Conservation (phyloP, 331 rosid genomes). For the Saraca asoca region DNA sequence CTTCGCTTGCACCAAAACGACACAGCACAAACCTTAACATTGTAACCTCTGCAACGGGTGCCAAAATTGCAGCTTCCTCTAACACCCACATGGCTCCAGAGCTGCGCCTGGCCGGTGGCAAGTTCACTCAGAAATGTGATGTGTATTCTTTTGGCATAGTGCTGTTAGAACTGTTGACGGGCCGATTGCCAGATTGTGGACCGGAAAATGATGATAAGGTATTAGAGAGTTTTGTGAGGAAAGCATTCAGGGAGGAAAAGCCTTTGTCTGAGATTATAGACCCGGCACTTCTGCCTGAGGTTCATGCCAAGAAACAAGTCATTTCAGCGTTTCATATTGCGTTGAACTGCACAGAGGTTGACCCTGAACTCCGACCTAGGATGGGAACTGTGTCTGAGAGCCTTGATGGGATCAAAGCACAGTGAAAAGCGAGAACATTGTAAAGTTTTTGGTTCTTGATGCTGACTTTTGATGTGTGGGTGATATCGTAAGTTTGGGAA, state of each 20-base stretch:
- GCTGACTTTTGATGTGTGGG: slow-evolving; percentile 2
- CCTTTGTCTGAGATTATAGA: slow-evolving; percentile 79
- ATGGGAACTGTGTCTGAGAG: slow-evolving; percentile 73
- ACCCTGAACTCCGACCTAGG: slow-evolving; percentile 80
- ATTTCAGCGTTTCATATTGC: slow-evolving; percentile 72
- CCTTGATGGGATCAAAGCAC: slow-evolving; percentile 63
- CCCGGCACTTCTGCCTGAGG: slow-evolving; percentile 64
- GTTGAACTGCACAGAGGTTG: slow-evolving; percentile 75
- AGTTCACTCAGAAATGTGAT: slow-evolving; percentile 77
- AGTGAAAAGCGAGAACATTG: slow-evolving; percentile 30
- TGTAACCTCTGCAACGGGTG: slow-evolving; percentile 39
- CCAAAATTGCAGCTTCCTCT: slow-evolving; percentile 46
- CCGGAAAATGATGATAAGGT: slow-evolving; percentile 57
- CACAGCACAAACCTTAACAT: slow-evolving; percentile 43
- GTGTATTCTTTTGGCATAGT: slow-evolving; percentile 78
- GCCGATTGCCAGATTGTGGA: slow-evolving; percentile 54
- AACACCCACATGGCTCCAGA: slow-evolving; percentile 66
- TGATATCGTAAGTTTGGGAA: slow-evolving; percentile 15
- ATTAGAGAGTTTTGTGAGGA: slow-evolving; percentile 63
- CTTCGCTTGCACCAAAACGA: slow-evolving; percentile 50
- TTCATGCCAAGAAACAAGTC: slow-evolving; percentile 73
- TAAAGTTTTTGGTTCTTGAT: slow-evolving; percentile 23
- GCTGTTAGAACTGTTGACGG: slow-evolving; percentile 70
- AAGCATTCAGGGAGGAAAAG: slow-evolving; percentile 59
- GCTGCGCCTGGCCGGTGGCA: slow-evolving; percentile 59